phyloP scores from a whole-genome alignment of 2,329 filamentous ascomycete genomes.

The Ascochyta lentis region DNA sequence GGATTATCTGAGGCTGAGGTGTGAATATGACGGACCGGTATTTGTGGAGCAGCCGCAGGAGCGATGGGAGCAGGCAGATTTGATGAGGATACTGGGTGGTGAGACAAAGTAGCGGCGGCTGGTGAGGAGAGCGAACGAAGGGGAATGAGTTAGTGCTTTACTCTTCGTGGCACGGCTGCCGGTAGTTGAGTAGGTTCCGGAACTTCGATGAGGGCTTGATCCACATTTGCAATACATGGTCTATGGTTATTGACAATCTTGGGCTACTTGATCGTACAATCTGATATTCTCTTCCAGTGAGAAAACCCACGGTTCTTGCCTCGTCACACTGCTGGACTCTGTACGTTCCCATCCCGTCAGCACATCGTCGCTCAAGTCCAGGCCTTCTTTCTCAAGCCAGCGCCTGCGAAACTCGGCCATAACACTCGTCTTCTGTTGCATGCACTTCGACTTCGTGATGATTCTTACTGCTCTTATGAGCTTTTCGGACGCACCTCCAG shows the following conservation, averaged over 20 bases:
- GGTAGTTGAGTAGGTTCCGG: background rate
- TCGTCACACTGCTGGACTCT: background rate
- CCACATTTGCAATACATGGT: background rate
- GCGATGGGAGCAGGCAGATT: constrained; percentile 12
- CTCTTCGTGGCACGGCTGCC: too few relatives aligned
- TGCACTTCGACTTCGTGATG: constrained; percentile 13
- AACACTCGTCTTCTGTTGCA: constrained; percentile 13
- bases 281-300: constrained; percentile 11
- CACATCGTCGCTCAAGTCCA: constrained; percentile 7
- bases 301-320: constrained; percentile 5
- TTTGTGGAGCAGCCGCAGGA: constrained; percentile 26
- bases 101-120: background rate
- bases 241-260: constrained; percentile 9
- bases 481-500: constrained; percentile 4
- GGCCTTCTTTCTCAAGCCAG: constrained; percentile 7
- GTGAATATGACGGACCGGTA: constrained; percentile 18
- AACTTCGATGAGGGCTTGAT: background rate
- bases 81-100: constrained; percentile 5
- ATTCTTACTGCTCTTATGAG: constrained; percentile 7
- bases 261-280: constrained; percentile 9
- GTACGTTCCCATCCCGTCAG: constrained; percentile 9
- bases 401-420: constrained; percentile 13
- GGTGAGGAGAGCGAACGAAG: too few relatives aligned
- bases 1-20: constrained; percentile 20
- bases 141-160: too few relatives aligned